Base-by-base conservation (phyloP, 208 protist species). In the Leptomonas seymouri region DNA sequence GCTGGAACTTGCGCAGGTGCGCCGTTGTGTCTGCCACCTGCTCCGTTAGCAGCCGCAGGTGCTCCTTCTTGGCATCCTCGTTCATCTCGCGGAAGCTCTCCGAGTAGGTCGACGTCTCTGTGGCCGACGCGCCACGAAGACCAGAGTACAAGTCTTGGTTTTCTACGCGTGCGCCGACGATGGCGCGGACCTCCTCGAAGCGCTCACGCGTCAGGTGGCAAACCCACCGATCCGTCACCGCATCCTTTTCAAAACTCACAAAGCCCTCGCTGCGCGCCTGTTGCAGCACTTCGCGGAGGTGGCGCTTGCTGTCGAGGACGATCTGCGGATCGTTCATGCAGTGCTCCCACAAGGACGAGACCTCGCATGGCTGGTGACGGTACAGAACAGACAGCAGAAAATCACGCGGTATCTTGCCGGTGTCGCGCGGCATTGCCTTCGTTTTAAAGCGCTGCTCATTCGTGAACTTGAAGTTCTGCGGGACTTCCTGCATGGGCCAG, bases 341-440 rank as follows among this genome's bases (percentile, higher is more conserved):
- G 48, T 85, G 57, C 70, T 89, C 78, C 93, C 93, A 97, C 21
- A 97, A 81, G 5, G 79, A 60, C n/a, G 75, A 71, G 14, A 97
- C 84, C 72, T 94, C 87, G 60, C 93, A 97, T 14, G 93, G 93
- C 72, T 97, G 93, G 68, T 94, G 76, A 34, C 83, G 89, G 76
- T 95, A 97, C 41, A 97, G 84, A 51, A 97, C 89, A 30, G 86
- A 89, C 18, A 97, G 83, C 14, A 97, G 64, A 76, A 97, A 97
- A 65, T 95, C 82, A 46, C 86, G 84, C 8, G 93, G 86, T 15
- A 95, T 93, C 62, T 83, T 91, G 12, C 90, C 88, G 5, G 87
- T 90, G 51, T 95, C 93, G 25, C 93, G 86, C 34, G 93, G 93
- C 61, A 97, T 78, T 28, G 90, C 56, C 69, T 90, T 90, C 30